Base-by-base conservation (phyloP, 257 asterid species). In the Salvia rosmarinus region DNA sequence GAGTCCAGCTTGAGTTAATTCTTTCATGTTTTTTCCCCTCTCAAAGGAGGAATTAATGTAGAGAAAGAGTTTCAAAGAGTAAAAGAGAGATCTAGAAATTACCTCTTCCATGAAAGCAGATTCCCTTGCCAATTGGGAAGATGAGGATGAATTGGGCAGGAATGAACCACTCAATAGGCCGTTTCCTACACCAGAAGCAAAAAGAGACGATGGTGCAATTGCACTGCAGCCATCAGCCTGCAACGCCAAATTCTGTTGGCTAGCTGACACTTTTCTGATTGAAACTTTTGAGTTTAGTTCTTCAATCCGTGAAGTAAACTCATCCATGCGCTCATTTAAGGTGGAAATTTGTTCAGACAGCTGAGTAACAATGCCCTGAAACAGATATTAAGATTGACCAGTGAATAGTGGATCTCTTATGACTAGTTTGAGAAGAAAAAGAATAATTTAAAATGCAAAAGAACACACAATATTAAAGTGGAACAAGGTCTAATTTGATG, bases 321-420 rank as follows among this genome's bases (percentile, higher is more conserved):
- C 99, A 62, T 95, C 97, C 99, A 95, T 95, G 72, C 99, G 85
- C 80, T 95, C 97, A 28, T 85, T 89, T 76, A 95, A 78, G 9
- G 94, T 95, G 43, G 97, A 89, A 64, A 95, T 89, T 80, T 95
- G 97, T 82, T 95, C 99, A 4, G 96, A 88, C 50, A 95, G 78
- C 82, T 89, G 99, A 77, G 85, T 85, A 40, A 89, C 85, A 28
- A 88, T 82, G 44, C 96, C 99, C 99, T 95, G 89, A 58, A 80
- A 85, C 59, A 78, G 77, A 67, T 16, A 67, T 64, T 17, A 16
- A 39, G 32, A 68, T 57, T 59, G 52, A 44, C 47, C 14, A 14
- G 63, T 51, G 23, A 74, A 28, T 72, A 61, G 34, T 70, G 77
- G 57, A 59, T 73, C 28, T 28, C 11, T 32, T 40, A 54, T 44